Conservation (phyloP, 23 red algal genomes). For the Rhodosorus marinus region DNA sequence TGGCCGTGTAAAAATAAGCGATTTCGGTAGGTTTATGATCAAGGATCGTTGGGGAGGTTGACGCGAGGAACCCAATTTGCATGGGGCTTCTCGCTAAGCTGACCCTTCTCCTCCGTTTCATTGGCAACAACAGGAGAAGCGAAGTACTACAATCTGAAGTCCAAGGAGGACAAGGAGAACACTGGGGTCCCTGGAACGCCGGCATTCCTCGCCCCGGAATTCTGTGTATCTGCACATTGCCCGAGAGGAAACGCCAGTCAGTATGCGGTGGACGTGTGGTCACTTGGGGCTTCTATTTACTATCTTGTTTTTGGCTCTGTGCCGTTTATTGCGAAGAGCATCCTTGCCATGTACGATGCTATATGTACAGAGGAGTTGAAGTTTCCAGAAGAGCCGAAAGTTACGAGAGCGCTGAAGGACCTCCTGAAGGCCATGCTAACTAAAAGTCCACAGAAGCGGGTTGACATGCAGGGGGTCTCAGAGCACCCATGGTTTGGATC, state of each 20-base stretch:
- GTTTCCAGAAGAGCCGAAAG: constrained; percentile 66
- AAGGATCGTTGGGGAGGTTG: too few relatives aligned
- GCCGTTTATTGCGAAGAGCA: constrained; percentile 67
- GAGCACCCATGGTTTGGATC: constrained; percentile 65
- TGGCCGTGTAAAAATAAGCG: constrained; percentile 58
- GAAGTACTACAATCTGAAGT: too few relatives aligned
- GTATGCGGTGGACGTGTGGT: constrained; percentile 89
- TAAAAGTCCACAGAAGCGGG: constrained; percentile 51
- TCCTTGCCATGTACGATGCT: constrained; percentile 87
- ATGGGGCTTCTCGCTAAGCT: constrained; percentile 28
- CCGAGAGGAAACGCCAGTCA: constrained; percentile 52
- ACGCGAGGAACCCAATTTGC: too few relatives aligned
- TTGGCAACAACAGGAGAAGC: constrained; percentile 21
- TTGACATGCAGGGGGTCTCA: constrained; percentile 31
- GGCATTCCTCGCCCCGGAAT: constrained; percentile 53
- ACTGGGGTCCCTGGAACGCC: constrained; percentile 5
- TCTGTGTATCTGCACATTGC: constrained; percentile 40
- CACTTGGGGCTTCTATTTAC: constrained; percentile 79
- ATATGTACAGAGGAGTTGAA: constrained; percentile 66
- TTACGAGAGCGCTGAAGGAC: constrained; percentile 49
- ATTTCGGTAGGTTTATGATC: constrained; percentile 67
- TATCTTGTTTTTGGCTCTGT: constrained; percentile 77
- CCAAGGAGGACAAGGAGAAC: too few relatives aligned
- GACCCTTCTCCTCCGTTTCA: constrained; percentile 6
- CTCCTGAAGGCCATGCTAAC: constrained; percentile 65